Conservation (phyloP, 768 basidiomycete genomes). For the Lepiota subincarnata region DNA sequence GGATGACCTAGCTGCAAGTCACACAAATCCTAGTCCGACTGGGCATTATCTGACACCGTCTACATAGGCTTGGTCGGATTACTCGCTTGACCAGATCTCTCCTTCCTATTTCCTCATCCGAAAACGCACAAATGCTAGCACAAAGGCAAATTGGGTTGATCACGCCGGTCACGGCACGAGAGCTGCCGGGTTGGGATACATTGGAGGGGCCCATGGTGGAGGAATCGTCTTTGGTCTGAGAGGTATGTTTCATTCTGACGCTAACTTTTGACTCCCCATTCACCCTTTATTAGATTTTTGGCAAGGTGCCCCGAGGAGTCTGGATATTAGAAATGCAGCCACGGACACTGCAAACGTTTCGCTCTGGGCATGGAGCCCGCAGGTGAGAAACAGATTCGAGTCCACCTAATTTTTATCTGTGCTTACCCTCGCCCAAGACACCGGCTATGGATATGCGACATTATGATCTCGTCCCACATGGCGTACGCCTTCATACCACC, state of each 20-base stretch:
- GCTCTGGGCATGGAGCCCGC: conserved; percentile 35
- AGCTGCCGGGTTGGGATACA: conserved; percentile 31
- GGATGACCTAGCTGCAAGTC: conserved; percentile 24
- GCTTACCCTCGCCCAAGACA: conserved; percentile 19
- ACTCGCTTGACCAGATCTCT: conserved; percentile 31
- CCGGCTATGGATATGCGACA: conserved; percentile 34
- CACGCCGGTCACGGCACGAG: conserved; percentile 30
- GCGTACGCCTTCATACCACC: conserved; percentile 18
- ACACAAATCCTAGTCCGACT: background rate
- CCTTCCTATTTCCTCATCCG: conserved; percentile 26
- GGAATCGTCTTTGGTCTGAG: conserved; percentile 31
- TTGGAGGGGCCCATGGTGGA: conserved; percentile 32
- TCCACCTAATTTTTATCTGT: background rate
- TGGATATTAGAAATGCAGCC: conserved; percentile 32
- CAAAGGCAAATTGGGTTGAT: conserved; percentile 24
- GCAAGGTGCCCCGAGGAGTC: conserved; percentile 31
- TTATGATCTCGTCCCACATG: conserved; percentile 34
- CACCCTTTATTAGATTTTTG: conserved; percentile 28
- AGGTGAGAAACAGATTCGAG: background rate
- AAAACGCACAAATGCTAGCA: conserved; percentile 25
- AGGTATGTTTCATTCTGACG: conserved; percentile 18
- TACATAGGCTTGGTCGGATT: conserved; percentile 27
- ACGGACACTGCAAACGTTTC: conserved; percentile 25
- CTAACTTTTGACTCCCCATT: background rate
- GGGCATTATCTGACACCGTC: background rate